A percentile compares a stretch with the other conserved stretches of the same genome.
These are phyloP conservation scores for Verticillium nubilum DNA, from an alignment of 2,329 filamentous ascomycete genomes.

Conservation along the genomic window DNA sequence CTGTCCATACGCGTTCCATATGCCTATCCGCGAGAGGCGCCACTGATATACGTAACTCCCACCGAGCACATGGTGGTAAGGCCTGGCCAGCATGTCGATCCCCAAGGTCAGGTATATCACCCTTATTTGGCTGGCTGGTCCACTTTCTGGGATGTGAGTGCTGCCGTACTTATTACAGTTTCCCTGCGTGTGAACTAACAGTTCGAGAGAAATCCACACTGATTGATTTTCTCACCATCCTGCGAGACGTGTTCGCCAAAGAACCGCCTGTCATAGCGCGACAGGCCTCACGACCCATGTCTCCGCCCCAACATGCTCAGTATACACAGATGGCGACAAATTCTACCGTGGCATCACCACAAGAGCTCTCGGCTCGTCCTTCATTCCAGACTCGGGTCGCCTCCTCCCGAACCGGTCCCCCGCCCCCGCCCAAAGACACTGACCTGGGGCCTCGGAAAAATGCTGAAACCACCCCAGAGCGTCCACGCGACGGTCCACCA, in stretches of 20 bases:
- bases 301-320: conserved; percentile 22
- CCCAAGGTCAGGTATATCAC: conserved; percentile 90
- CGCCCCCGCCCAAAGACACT: conserved; percentile 47
- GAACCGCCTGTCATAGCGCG: conserved; percentile 86
- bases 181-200: conserved; percentile 11
- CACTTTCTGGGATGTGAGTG: conserved; percentile 82
- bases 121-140: conserved; percentile 90
- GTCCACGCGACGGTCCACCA: conserved; percentile 17
- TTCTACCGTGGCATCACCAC: conserved; percentile 62
- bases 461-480: conserved; percentile 13
- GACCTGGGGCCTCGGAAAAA: conserved; percentile 25
- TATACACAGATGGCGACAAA: conserved; percentile 52
- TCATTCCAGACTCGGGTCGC: conserved; percentile 26
- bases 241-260: conserved; percentile 86
- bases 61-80: conserved; percentile 84
- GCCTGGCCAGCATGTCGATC: conserved; percentile 90
- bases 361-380: conserved; percentile 49
- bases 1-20: conserved; percentile 91
- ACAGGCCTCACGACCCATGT: conserved; percentile 43
- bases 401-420: conserved; percentile 29
- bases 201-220: conserved; percentile 71
- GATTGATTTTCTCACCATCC: conserved; percentile 72
- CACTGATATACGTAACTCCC: conserved; percentile 83
- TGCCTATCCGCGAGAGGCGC: conserved; percentile 78
- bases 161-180: conserved; percentile 3